Evolutionary conservation across 371 early-diverging fungal species (phyloP).

Genomic region (Lichtheimia ramosa): DNA sequence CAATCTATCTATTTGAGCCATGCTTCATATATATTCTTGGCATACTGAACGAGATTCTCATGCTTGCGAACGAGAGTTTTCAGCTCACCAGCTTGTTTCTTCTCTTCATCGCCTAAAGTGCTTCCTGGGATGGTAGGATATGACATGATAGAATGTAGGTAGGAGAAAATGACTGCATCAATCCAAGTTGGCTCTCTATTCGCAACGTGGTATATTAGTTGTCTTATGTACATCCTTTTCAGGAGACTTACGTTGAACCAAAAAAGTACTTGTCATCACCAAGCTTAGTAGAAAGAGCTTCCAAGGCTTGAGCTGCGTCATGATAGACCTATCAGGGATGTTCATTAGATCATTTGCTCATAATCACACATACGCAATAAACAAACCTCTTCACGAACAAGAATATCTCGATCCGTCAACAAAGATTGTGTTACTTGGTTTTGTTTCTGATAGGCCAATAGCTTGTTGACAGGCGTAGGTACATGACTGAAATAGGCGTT

Average conservation of each 20-base stretch:
- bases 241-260: slow-evolving; percentile 42
- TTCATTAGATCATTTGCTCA: neutral
- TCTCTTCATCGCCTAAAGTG: slow-evolving; percentile 31
- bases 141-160: slow-evolving; percentile 56
- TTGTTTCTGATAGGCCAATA: slow-evolving; percentile 38
- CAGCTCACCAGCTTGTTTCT: slow-evolving; percentile 40
- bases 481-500: slow-evolving; percentile 42
- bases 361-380: neutral
- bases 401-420: slow-evolving; percentile 40
- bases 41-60: slow-evolving; percentile 56
- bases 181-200: slow-evolving; percentile 52
- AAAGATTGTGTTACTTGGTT: slow-evolving; percentile 31
- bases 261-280: slow-evolving; percentile 55
- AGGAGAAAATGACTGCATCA: slow-evolving; percentile 64
- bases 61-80: slow-evolving; percentile 49
- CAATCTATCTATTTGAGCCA: slow-evolving; percentile 20
- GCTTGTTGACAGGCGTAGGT: slow-evolving; percentile 32
- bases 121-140: slow-evolving; percentile 28
- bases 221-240: neutral
- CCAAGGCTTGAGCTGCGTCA: slow-evolving; percentile 57
- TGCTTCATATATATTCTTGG: slow-evolving; percentile 37
- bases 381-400: slow-evolving; percentile 51
- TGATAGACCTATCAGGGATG: slow-evolving; percentile 48
- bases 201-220: neutral
- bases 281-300: slow-evolving; percentile 55